phyloP scores from a whole-genome alignment of 176 grass and related monocot genomes.

The Alopecurus myosuroides region DNA sequence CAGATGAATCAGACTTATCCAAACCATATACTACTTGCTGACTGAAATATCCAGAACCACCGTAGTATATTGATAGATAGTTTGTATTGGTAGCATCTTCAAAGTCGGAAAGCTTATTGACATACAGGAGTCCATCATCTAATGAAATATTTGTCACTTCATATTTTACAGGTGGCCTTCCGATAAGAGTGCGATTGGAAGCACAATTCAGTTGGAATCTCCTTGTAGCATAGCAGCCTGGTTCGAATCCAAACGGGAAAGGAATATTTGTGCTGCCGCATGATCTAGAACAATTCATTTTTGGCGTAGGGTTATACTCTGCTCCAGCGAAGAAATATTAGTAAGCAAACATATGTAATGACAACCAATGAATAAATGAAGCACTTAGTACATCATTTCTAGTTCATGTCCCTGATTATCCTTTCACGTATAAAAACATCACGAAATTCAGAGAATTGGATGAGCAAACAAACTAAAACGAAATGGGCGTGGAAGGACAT shows the following conservation, averaged over 20 bases:
- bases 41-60: conserved; percentile 32
- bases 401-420: not conserved
- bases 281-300: conserved; percentile 15
- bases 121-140: conserved; percentile 24
- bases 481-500: not conserved
- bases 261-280: conserved; percentile 38
- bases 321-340: conserved; percentile 16
- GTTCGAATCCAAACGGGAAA: conserved; percentile 38
- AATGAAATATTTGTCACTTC: conserved; percentile 37
- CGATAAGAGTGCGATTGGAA: conserved; percentile 22
- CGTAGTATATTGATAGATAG: conserved; percentile 28
- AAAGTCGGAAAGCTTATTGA: conserved; percentile 28
- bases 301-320: conserved; percentile 3
- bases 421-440: not conserved
- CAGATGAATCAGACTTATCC: conserved; percentile 11
- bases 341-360: not conserved
- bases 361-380: not conserved
- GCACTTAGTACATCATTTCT: not conserved
- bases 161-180: conserved; percentile 28
- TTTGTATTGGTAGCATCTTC: conserved; percentile 1
- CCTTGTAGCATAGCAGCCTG: conserved; percentile 25
- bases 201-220: conserved; percentile 30
- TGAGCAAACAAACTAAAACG: not conserved
- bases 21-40: conserved; percentile 34
- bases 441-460: not conserved